Evolutionary conservation across 2,329 filamentous ascomycete genomes (phyloP).

Genomic region (Phyllosticta capitalensis): DNA sequence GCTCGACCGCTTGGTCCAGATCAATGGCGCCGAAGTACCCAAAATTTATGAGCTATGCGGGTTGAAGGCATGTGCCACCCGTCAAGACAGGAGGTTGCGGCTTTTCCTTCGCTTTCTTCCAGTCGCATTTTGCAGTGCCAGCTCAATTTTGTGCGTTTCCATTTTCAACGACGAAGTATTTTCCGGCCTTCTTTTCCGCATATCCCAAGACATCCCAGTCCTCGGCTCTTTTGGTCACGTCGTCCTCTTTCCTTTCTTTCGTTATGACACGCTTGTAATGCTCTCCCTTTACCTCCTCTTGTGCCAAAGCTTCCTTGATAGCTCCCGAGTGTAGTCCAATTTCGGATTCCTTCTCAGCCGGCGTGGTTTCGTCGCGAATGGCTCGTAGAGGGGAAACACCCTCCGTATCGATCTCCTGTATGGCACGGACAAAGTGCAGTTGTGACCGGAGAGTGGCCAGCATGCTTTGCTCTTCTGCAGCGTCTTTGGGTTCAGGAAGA

Average conservation of each 20-base stretch:
- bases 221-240: slow-evolving; percentile 43
- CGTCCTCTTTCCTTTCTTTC: slow-evolving; percentile 53
- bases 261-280: slow-evolving; percentile 42
- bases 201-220: slow-evolving; percentile 62
- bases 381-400: slow-evolving; percentile 64
- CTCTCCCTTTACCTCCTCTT: slow-evolving; percentile 53
- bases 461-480: slow-evolving; percentile 59
- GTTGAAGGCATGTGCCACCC: too few relatives aligned
- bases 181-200: slow-evolving; percentile 57
- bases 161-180: slow-evolving; percentile 69
- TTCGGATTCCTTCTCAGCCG: slow-evolving; percentile 46
- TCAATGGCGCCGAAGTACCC: too few relatives aligned
- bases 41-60: too few relatives aligned
- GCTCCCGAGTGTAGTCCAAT: slow-evolving; percentile 45
- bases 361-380: slow-evolving; percentile 68
- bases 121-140: background rate
- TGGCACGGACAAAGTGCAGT: slow-evolving; percentile 79
- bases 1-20: too few relatives aligned
- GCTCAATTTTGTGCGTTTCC: slow-evolving; percentile 29
- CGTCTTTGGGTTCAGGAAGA: slow-evolving; percentile 59
- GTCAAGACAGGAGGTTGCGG: background rate
- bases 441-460: slow-evolving; percentile 69
- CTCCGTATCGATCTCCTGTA: slow-evolving; percentile 68
- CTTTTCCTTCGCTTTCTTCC: background rate
- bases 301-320: slow-evolving; percentile 47